These are phyloP conservation scores for Coffea canephora DNA, from an alignment of 257 asterid species.

Conservation along the genomic window DNA sequence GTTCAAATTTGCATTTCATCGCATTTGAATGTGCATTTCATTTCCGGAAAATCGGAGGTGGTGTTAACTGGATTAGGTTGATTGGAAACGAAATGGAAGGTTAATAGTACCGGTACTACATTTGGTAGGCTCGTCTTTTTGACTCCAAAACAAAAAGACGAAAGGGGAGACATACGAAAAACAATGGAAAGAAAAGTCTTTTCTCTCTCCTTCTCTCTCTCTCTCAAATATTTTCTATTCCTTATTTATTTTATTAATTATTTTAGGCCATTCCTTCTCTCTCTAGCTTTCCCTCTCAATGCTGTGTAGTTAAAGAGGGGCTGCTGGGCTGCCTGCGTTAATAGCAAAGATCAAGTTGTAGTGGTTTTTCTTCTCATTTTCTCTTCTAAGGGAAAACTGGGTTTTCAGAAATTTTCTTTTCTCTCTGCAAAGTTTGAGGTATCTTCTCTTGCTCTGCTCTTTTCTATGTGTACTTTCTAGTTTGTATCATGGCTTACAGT, in stretches of 20 bases:
- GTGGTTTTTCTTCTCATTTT: not conserved
- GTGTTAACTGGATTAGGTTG: not conserved
- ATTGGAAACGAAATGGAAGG: conserved; percentile 10
- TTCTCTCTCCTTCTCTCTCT: not conserved
- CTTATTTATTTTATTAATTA: not conserved
- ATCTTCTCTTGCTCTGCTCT: conserved; percentile 1
- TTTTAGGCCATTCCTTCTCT: conserved; percentile 25
- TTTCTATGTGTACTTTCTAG: not conserved
- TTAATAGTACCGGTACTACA: conserved; percentile 6
- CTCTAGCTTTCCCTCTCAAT: conserved; percentile 35
- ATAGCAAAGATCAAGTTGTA: conserved; percentile 20
- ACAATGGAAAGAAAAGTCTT: conserved; percentile 19
- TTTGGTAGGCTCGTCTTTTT: conserved; percentile 23
- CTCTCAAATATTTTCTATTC: not conserved
- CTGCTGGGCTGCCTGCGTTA: conserved; percentile 11
- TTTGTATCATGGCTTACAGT: not conserved
- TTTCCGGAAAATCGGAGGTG: conserved; percentile 1
- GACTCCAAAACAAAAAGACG: conserved; percentile 20
- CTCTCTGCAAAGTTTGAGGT: conserved; percentile 16
- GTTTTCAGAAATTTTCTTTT: conserved; percentile 1
- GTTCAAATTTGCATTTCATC: conserved; percentile 17
- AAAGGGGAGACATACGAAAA: not conserved
- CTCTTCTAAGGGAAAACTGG: conserved; percentile 17
- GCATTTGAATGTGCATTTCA: conserved; percentile 21
- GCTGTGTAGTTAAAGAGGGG: conserved; percentile 24